Base-by-base conservation (phyloP, 2,329 filamentous ascomycete species). In the Sporothrix globosa region DNA sequence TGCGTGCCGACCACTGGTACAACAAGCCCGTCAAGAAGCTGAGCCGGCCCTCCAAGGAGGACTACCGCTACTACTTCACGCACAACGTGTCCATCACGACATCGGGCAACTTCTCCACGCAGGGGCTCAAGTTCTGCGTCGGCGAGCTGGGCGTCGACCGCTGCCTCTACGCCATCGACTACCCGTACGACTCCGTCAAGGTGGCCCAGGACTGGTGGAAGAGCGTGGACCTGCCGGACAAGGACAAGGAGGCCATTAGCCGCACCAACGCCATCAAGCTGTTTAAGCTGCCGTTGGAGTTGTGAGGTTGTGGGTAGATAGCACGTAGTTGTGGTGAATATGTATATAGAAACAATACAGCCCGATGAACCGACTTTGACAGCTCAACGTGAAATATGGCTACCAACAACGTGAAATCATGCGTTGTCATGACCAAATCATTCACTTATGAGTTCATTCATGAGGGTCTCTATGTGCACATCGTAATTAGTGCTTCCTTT, bases 61-160 rank as follows among this genome's bases (percentile, higher is more conserved):
- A 82, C 74, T 82, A 82, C 75, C 74, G 69, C 24, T 79, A 80
- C 72, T 80, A 80, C 71, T 82, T 81, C 72, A 79, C 71, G 4
- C 77, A 80, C 69, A 82, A 82, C 63, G 76, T 82, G 60, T 82
- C 78, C 14, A 79, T 82, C 68, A 82, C 80, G 0, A 82, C 81
- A 0, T 82, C 79, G 0, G 81, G 81, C 0, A 78, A 81, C 72
- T 82, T 80, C 73, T 80, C 79, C 14, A 82, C 80, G 0, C 71
- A 76, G 9, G 81, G 78, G 0, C 74, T 82, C 41, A 80, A 81
- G 74, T 81, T 77, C 58, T 82, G 80, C 58, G 78, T 82, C 48
- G 75, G 79, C 17, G 78, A 81, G 70, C 75, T 82, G 17, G 80
- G 80, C 0, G 71, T 77, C 0, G 78, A 81, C 4, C 73, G 81